Conservation (phyloP, 441 rosid genomes). For the Daphne laureola region DNA sequence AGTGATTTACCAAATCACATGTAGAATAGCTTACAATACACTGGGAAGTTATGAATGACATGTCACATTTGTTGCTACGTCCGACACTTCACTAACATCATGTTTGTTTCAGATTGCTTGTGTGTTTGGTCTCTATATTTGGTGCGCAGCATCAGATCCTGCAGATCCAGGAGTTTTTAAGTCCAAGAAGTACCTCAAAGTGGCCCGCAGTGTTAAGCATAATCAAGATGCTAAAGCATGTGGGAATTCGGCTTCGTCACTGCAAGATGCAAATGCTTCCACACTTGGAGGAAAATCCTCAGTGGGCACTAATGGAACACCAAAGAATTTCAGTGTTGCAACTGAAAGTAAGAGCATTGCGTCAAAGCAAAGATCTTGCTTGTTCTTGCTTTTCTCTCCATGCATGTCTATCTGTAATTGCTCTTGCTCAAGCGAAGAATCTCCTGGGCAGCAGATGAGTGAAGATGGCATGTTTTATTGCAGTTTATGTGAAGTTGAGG, state of each 20-base stretch:
- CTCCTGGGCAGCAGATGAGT: conserved; percentile 66
- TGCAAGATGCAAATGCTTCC: conserved; percentile 36
- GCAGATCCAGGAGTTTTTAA: conserved; percentile 86
- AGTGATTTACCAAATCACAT: too few relatives aligned
- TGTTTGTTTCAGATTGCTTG: conserved; percentile 55
- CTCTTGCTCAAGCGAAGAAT: conserved; percentile 45
- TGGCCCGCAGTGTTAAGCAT: conserved; percentile 44
- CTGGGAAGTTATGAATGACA: too few relatives aligned
- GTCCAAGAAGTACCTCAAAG: conserved; percentile 75
- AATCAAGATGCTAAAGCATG: conserved; percentile 46
- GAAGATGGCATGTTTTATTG: conserved; percentile 99
- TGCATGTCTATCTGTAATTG: conserved; percentile 61
- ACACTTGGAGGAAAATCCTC: conserved; percentile 47
- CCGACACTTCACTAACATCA: conserved; percentile 15
- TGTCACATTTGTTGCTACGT: too few relatives aligned
- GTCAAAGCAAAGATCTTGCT: conserved; percentile 31
- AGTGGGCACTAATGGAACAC: conserved; percentile 23
- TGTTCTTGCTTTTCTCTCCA: conserved; percentile 43
- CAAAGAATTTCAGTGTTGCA: conserved; percentile 25
- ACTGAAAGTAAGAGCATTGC: conserved; percentile 30
- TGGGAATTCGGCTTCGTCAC: conserved; percentile 49
- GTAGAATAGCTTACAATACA: too few relatives aligned
- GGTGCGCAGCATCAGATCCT: conserved; percentile 98
- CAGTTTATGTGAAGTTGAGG: conserved; percentile 98
- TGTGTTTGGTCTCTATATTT: conserved; percentile 82